Evolutionary conservation across 2,329 filamentous ascomycete genomes (phyloP).

Genomic region (Colletotrichum abscissum): DNA sequence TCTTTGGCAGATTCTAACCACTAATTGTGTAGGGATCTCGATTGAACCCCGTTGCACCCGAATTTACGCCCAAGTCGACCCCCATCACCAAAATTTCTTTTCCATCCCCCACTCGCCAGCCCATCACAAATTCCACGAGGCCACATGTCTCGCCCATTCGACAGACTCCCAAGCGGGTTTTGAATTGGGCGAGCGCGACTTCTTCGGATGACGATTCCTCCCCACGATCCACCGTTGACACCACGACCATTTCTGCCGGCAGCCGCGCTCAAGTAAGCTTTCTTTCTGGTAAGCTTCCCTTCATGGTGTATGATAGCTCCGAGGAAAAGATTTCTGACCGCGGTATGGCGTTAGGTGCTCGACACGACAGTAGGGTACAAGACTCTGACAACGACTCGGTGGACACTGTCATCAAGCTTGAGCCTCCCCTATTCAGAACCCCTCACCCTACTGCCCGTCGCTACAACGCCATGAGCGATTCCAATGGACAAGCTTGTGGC

Average conservation of each 20-base stretch:
- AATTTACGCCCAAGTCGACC: slow-evolving; percentile 61
- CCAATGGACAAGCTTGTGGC: background rate
- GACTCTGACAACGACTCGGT: slow-evolving; percentile 19
- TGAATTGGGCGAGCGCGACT: slow-evolving; percentile 27
- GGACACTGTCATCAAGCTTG: slow-evolving; percentile 26
- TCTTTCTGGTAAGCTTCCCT: background rate
- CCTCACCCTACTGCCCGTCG: slow-evolving; percentile 13
- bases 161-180: background rate
- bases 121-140: slow-evolving; percentile 28
- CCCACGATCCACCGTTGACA: background rate
- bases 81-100: slow-evolving; percentile 17
- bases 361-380: background rate
- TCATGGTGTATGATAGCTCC: background rate
- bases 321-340: background rate
- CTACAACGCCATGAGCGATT: slow-evolving; percentile 29
- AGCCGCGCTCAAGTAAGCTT: background rate
- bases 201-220: slow-evolving; percentile 12
- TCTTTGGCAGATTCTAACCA: slow-evolving; percentile 53
- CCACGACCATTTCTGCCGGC: background rate
- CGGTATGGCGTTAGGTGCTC: background rate
- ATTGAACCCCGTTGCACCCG: slow-evolving; percentile 66
- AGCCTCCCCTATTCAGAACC: slow-evolving; percentile 12
- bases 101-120: slow-evolving; percentile 26
- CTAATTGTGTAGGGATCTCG: slow-evolving; percentile 58
- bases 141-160: background rate